Evolutionary conservation across 2,329 filamentous ascomycete species (phyloP).

Genomic region (Claviceps pazoutovae): DNA sequence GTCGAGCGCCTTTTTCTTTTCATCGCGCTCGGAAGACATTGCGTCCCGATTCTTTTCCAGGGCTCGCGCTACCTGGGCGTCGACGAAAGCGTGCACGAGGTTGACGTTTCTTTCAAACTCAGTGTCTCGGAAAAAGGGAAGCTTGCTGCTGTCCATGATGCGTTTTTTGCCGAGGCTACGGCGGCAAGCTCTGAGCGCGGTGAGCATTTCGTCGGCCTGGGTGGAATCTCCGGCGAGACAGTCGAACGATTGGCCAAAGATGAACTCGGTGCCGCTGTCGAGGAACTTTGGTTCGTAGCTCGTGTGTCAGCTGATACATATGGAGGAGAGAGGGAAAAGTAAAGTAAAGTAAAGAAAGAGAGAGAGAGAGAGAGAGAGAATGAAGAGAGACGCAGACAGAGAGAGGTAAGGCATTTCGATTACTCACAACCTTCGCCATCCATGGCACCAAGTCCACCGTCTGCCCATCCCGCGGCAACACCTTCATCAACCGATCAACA

Average conservation of each 20-base stretch:
- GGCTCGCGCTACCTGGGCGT: background rate
- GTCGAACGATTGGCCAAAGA: constrained; percentile 3
- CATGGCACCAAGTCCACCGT: constrained; percentile 2
- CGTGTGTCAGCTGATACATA: too few species aligned
- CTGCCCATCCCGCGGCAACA: background rate
- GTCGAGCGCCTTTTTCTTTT: background rate
- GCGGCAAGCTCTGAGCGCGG: background rate
- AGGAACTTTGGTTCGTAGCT: background rate
- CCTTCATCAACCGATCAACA: constrained; percentile 1
- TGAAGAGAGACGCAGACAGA: background rate
- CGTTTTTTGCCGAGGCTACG: background rate
- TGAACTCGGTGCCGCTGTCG: constrained; percentile 1
- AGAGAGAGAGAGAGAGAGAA: background rate
- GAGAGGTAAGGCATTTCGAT: too few species aligned
- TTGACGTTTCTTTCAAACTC: constrained; percentile 1
- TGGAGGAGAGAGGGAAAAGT: background rate
- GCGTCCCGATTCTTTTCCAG: background rate
- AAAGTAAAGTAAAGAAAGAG: background rate
- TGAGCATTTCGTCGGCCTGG: constrained; percentile 1
- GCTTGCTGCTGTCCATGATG: background rate
- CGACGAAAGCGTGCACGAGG: constrained; percentile 1
- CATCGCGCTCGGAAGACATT: background rate
- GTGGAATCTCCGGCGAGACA: background rate
- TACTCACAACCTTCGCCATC: constrained; percentile 1
- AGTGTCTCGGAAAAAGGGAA: background rate